Evolutionary conservation across 2,329 filamentous ascomycete genomes (phyloP).

Genomic region (Phaeoacremonium minimum): DNA sequence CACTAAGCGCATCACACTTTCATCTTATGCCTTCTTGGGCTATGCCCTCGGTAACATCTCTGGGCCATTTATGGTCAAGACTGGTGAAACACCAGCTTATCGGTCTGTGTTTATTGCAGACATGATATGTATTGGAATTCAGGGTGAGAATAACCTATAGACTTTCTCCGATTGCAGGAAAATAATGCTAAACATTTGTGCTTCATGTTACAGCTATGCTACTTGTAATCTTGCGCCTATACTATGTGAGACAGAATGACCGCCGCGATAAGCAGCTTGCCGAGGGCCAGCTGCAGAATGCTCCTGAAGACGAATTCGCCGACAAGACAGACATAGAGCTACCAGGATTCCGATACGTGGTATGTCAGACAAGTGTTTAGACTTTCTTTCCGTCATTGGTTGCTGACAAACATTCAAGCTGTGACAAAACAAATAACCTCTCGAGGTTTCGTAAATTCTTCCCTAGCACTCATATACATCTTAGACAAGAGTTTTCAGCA

Average conservation of each 20-base stretch:
- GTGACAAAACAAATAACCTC: no score
- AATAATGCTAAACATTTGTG: no score
- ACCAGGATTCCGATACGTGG: constrained; percentile 23
- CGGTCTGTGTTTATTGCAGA: neutral
- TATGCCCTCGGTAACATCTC: neutral
- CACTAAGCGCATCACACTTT: neutral
- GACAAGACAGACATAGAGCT: constrained; percentile 16
- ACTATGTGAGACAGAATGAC: neutral
- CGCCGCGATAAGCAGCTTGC: neutral
- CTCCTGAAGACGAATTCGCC: neutral
- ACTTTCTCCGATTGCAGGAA: no score
- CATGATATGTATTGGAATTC: neutral
- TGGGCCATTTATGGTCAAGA: neutral
- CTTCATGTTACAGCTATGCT: neutral
- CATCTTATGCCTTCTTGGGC: neutral
- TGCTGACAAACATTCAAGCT: no score
- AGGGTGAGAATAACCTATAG: no score
- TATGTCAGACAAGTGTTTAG: constrained; percentile 34
- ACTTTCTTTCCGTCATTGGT: no score
- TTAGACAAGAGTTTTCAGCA: no score
- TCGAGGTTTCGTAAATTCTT: no score
- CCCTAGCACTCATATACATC: no score
- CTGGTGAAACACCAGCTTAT: neutral
- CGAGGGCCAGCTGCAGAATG: neutral
- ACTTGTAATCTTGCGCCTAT: neutral